A percentile compares a stretch with the other conserved stretches of the same genome.
Evolutionary conservation across 2,329 filamentous ascomycete genomes (phyloP).

Genomic region (Remersonia thermophila): DNA sequence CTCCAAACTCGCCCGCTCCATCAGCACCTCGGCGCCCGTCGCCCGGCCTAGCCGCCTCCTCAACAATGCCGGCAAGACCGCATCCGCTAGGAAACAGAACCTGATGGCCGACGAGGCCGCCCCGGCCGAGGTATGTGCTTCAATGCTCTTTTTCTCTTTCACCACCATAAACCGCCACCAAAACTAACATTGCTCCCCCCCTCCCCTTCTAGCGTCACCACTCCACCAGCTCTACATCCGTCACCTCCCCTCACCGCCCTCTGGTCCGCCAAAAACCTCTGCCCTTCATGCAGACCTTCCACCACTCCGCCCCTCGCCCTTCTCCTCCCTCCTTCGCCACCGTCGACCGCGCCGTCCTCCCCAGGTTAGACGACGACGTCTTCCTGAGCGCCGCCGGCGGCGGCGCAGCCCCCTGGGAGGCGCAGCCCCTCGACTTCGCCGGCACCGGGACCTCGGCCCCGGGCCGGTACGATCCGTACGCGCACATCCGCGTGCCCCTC

Average conservation of each 20-base stretch:
- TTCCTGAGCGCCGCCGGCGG: too few species aligned
- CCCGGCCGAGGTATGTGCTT: conserved; percentile 29
- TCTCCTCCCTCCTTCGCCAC: conserved; percentile 23
- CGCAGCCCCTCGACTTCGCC: conserved; percentile 18
- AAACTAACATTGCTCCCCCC: conserved; percentile 1
- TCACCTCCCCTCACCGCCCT: conserved; percentile 35
- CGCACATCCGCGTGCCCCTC: conserved; percentile 42
- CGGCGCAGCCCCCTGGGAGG: too few species aligned
- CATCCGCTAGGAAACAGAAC: conserved; percentile 31
- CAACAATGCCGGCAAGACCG: conserved; percentile 25
- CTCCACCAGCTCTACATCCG: conserved; percentile 18
- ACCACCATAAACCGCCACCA: background rate
- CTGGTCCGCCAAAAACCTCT: conserved; percentile 26
- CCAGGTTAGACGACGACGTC: conserved; percentile 16
- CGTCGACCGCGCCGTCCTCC: conserved; percentile 43
- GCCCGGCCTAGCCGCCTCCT: conserved; percentile 24
- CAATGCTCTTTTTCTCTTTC: conserved; percentile 12
- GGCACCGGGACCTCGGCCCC: conserved; percentile 18
- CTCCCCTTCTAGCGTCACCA: background rate
- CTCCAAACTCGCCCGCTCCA: conserved; percentile 35
- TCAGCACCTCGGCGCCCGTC: conserved; percentile 31
- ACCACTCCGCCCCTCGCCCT: conserved; percentile 31
- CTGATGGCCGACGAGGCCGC: conserved; percentile 26
- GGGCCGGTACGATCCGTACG: conserved; percentile 21
- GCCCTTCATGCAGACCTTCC: conserved; percentile 54